Conservation (phyloP, 805 yeast species). For the Kuraishia cidri region DNA sequence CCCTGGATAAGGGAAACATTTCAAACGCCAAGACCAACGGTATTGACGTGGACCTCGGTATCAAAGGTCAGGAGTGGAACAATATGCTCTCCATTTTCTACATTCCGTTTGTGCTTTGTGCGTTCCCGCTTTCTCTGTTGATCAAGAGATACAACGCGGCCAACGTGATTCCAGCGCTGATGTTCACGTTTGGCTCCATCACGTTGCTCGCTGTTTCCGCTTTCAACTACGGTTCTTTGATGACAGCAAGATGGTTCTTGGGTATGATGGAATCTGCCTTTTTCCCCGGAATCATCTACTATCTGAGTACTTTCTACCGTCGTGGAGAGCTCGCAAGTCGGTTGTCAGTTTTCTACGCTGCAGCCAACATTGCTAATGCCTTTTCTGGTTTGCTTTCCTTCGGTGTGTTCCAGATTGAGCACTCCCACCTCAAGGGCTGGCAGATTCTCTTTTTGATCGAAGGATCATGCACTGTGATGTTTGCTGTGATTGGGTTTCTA, state of each 20-base stretch:
- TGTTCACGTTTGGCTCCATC: slow-evolving; percentile 34
- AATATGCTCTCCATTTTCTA: slow-evolving; percentile 31
- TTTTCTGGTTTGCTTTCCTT: slow-evolving; percentile 32
- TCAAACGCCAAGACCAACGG: slow-evolving; percentile 42
- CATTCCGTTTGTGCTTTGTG: slow-evolving; percentile 34
- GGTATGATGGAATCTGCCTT: slow-evolving; percentile 22
- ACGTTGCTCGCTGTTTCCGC: slow-evolving; percentile 27
- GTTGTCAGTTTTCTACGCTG: slow-evolving; percentile 36
- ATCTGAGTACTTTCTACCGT: slow-evolving; percentile 26
- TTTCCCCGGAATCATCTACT: slow-evolving; percentile 18
- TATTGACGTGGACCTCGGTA: slow-evolving; percentile 28
- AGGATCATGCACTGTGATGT: slow-evolving; percentile 43
- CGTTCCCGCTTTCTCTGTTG: slow-evolving; percentile 30
- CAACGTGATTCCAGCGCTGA: slow-evolving; percentile 30
- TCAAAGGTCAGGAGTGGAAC: slow-evolving; percentile 33
- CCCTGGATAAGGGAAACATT: slow-evolving; percentile 40
- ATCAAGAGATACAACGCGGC: slow-evolving; percentile 31
- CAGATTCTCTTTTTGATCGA: slow-evolving; percentile 58
- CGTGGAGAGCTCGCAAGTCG: slow-evolving; percentile 32
- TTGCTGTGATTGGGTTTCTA: slow-evolving; percentile 31
- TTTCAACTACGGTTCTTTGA: slow-evolving; percentile 27
- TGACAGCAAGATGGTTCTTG: slow-evolving; percentile 17
- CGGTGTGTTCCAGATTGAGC: slow-evolving; percentile 30
- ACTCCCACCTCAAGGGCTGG: slow-evolving; percentile 34
- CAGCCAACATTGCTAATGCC: slow-evolving; percentile 17